Percentiles rank a stretch among this genome's conserved stretches.
Evolutionary conservation across 257 asterid species (phyloP).

Genomic region (Datura wrightii): DNA sequence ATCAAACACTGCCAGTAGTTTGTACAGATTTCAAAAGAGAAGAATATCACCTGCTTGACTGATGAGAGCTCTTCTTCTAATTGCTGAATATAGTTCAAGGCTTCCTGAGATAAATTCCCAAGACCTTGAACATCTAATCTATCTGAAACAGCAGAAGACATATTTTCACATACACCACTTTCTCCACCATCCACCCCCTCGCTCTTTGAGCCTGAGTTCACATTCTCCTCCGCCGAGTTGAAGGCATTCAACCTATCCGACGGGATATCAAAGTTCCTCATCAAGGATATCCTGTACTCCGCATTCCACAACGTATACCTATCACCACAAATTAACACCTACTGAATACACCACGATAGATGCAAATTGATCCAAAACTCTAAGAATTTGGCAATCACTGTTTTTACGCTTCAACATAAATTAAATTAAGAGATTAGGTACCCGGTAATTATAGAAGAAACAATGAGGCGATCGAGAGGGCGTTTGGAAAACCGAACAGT

Average conservation of each 20-base stretch:
- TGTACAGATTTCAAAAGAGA: background rate
- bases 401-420: background rate
- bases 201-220: constrained; percentile 51
- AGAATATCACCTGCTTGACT: constrained; percentile 68
- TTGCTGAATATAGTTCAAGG: constrained; percentile 65
- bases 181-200: constrained; percentile 46
- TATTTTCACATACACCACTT: constrained; percentile 41
- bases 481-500: constrained; percentile 68
- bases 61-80: constrained; percentile 70
- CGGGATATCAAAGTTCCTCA: constrained; percentile 76
- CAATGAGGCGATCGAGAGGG: constrained; percentile 81
- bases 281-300: constrained; percentile 87
- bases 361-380: constrained; percentile 21
- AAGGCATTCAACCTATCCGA: constrained; percentile 41
- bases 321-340: constrained; percentile 1
- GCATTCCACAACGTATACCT: constrained; percentile 99
- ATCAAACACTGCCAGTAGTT: background rate
- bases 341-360: background rate
- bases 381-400: background rate
- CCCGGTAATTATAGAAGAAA: constrained; percentile 93
- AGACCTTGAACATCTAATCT: constrained; percentile 39
- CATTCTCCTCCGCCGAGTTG: constrained; percentile 37
- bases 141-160: constrained; percentile 17
- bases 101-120: constrained; percentile 65
- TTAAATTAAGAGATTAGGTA: constrained; percentile 37